Evolutionary conservation across 495 filamentous ascomycete genomes (phyloP).

Genomic region (Talaromyces proteolyticus): DNA sequence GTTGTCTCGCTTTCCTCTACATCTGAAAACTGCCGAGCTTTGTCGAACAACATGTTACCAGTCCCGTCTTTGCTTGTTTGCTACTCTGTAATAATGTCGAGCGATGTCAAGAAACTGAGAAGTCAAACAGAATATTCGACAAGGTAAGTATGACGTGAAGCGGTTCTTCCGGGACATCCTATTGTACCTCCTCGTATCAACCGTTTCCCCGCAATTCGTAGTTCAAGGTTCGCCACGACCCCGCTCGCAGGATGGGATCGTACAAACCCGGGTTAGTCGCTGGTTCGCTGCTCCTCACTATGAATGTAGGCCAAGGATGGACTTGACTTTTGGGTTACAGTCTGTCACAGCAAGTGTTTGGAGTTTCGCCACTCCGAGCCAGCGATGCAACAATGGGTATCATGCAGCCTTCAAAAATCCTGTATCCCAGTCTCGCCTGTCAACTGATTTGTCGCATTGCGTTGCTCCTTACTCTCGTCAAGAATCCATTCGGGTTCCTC

Average conservation of each 20-base stretch:
- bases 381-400: too few relatives aligned
- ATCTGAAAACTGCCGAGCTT: not conserved
- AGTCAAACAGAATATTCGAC: not conserved
- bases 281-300: too few relatives aligned
- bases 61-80: too few relatives aligned
- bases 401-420: conserved; percentile 60
- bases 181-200: too few relatives aligned
- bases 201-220: too few relatives aligned
- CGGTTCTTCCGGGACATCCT: not conserved
- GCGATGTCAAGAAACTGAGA: not conserved
- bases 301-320: too few relatives aligned
- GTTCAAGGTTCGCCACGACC: too few relatives aligned
- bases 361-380: too few relatives aligned
- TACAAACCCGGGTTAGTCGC: too few relatives aligned
- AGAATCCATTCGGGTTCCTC: conserved; percentile 62
- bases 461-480: conserved; percentile 37
- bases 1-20: not conserved
- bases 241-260: too few relatives aligned
- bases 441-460: conserved; percentile 26
- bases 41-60: not conserved
- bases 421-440: conserved; percentile 74
- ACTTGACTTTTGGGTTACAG: too few relatives aligned
- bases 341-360: too few relatives aligned
- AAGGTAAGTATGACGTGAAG: not conserved
- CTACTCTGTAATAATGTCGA: not conserved